Evolutionary conservation across 2,329 filamentous ascomycete genomes (phyloP).

Genomic region (Venturia pyrina): DNA sequence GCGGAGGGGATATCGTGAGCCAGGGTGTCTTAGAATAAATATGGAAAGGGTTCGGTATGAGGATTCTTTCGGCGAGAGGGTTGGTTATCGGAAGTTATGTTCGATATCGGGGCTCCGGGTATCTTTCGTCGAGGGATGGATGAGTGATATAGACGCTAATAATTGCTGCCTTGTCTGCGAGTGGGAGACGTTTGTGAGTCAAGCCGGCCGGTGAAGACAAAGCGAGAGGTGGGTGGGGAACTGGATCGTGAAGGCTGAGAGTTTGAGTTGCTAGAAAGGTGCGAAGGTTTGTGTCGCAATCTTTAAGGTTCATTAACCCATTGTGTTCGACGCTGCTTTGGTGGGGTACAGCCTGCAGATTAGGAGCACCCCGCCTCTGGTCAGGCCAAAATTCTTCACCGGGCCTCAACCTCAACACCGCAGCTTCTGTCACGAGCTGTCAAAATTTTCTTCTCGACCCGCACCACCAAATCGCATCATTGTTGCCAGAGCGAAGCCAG

Average conservation of each 20-base stretch:
- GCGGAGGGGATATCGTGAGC: slow-evolving; percentile 1
- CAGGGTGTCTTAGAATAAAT: not conserved
- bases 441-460: not conserved
- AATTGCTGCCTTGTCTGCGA: not conserved
- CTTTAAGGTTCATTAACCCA: not conserved
- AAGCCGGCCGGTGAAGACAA: not conserved
- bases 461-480: not conserved
- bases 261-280: not conserved
- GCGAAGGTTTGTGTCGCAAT: not conserved
- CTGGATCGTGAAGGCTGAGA: not conserved
- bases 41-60: not conserved
- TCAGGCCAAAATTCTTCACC: not conserved
- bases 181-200: not conserved
- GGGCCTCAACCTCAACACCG: not conserved
- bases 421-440: not conserved
- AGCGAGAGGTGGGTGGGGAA: not conserved
- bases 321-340: not conserved
- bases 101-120: not conserved
- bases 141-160: not conserved
- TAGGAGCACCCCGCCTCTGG: not conserved
- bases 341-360: not conserved
- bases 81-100: not conserved
- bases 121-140: not conserved
- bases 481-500: no score
- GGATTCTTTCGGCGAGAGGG: not conserved